These are phyloP conservation scores for Coemansia sp. DNA, from an alignment of 192 early-diverging fungal species.

Conservation along the genomic window DNA sequence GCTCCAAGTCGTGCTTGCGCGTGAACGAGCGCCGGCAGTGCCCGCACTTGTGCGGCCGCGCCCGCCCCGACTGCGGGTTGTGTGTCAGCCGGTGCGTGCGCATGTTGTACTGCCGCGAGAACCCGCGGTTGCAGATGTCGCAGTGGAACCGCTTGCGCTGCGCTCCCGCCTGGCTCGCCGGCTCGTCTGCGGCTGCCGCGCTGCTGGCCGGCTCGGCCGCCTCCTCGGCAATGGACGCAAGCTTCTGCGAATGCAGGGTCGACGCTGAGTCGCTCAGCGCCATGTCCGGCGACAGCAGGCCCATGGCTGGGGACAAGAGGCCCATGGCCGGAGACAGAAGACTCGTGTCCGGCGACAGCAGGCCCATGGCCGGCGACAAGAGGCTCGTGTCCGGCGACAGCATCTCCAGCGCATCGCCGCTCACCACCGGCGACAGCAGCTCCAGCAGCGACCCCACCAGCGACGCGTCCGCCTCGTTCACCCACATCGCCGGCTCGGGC, in stretches of 20 bases:
- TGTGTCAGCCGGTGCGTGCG: constrained; percentile 78
- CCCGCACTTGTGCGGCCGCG: constrained; percentile 57
- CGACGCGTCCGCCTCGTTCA: constrained; percentile 19
- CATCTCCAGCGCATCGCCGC: constrained; percentile 4
- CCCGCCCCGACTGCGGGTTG: constrained; percentile 49
- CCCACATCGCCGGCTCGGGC: background rate
- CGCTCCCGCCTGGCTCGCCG: background rate
- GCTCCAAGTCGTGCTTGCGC: constrained; percentile 75
- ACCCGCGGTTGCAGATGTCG: constrained; percentile 67
- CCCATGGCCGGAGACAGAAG: background rate
- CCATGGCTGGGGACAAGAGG: background rate
- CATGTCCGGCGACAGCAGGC: background rate
- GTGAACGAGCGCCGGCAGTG: constrained; percentile 68
- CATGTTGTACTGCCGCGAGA: constrained; percentile 84
- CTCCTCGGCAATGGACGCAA: too few species aligned
- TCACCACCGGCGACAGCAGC: constrained; percentile 25
- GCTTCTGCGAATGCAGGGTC: background rate
- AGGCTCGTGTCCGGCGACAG: constrained; percentile 5
- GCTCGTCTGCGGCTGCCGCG: background rate
- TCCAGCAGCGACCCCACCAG: constrained; percentile 41
- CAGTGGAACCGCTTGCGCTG: constrained; percentile 32
- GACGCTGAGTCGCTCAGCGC: constrained; percentile 2
- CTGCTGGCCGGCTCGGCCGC: background rate
- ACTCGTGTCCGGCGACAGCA: background rate
- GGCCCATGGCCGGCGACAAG: background rate